A percentile compares a stretch with the other conserved stretches of the same genome.
Conservation (phyloP, 2,329 filamentous ascomycete species). For the Chalara sp. region DNA sequence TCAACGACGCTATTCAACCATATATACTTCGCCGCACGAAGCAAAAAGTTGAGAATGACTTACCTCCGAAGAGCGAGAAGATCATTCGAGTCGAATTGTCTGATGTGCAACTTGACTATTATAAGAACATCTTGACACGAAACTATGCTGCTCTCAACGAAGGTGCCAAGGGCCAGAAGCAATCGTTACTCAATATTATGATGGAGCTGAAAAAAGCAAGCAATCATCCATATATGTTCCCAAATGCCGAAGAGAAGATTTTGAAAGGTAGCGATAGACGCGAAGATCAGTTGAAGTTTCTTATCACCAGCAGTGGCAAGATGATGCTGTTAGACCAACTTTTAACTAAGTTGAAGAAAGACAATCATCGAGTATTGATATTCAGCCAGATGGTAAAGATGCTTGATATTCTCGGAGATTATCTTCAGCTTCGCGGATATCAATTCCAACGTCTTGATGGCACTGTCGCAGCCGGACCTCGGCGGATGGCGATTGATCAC, state of each 20-base stretch:
- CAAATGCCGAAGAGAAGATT: slow-evolving; percentile 85
- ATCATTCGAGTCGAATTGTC: slow-evolving; percentile 97
- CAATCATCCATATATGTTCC: slow-evolving; percentile 98
- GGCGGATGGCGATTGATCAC: slow-evolving; percentile 92
- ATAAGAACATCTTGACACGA: slow-evolving; percentile 95
- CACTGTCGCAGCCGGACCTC: slow-evolving; percentile 81
- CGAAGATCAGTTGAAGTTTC: slow-evolving; percentile 83
- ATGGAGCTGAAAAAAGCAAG: slow-evolving; percentile 99
- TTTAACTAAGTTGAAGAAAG: slow-evolving; percentile 86
- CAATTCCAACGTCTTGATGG: slow-evolving; percentile 93
- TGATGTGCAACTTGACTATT: slow-evolving; percentile 94
- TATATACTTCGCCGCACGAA: slow-evolving; percentile 96
- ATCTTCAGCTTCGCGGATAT: slow-evolving; percentile 87
- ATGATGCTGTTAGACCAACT: slow-evolving; percentile 98
- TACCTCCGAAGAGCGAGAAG: slow-evolving; percentile 96
- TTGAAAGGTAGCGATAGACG: slow-evolving; percentile 72
- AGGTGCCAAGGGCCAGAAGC: slow-evolving; percentile 83
- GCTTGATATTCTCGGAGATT: slow-evolving; percentile 92
- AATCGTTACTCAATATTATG: slow-evolving; percentile 95
- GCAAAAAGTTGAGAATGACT: slow-evolving; percentile 91
- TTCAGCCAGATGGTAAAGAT: slow-evolving; percentile 99
- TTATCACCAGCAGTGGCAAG: slow-evolving; percentile 96
- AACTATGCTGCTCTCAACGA: slow-evolving; percentile 95
- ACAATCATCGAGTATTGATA: slow-evolving; percentile 92
- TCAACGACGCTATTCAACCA: slow-evolving; percentile 82